These are phyloP conservation scores for Monosporascus sp. DNA, from an alignment of 2,329 filamentous ascomycete genomes.

Conservation along the genomic window DNA sequence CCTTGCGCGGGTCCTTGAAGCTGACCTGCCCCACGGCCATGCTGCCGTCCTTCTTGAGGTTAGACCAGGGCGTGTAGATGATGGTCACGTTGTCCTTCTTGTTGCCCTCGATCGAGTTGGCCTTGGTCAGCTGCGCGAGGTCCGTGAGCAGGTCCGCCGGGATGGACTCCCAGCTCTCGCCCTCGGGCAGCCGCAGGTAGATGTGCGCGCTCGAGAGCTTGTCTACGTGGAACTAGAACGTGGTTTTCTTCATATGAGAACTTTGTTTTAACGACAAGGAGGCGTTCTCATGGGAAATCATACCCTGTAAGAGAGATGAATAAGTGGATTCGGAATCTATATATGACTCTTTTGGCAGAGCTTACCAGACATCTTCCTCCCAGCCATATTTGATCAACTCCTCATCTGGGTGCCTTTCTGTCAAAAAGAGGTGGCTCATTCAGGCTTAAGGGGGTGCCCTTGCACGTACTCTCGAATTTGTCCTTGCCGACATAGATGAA, in stretches of 20 bases:
- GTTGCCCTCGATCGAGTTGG: slow-evolving; percentile 98
- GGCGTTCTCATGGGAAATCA: slow-evolving; percentile 3
- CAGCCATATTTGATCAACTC: slow-evolving; percentile 91
- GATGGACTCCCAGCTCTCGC: slow-evolving; percentile 78
- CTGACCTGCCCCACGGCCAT: slow-evolving; percentile 95
- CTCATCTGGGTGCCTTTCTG: slow-evolving; percentile 61
- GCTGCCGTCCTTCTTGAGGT: slow-evolving; percentile 88
- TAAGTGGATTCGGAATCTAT: slow-evolving; percentile 4
- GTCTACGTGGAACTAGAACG: slow-evolving; percentile 81
- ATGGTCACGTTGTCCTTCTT: slow-evolving; percentile 97
- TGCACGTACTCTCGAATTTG: slow-evolving; percentile 86
- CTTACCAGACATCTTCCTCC: slow-evolving; percentile 91
- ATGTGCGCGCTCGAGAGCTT: slow-evolving; percentile 96
- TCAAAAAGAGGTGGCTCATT: slow-evolving; percentile 5
- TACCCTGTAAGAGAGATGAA: slow-evolving; percentile 19
- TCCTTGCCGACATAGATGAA: slow-evolving; percentile 97
- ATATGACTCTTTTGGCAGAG: background rate
- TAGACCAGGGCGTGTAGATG: slow-evolving; percentile 97
- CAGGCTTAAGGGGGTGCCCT: slow-evolving; percentile 6
- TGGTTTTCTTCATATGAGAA: background rate
- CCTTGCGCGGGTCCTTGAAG: slow-evolving; percentile 84
- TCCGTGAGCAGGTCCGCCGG: slow-evolving; percentile 70
- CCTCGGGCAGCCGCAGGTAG: slow-evolving; percentile 78
- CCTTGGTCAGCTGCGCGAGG: slow-evolving; percentile 96
- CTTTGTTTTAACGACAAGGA: background rate